Base-by-base conservation (phyloP, 2,329 filamentous ascomycete genomes). In the Laburnicola sp. region DNA sequence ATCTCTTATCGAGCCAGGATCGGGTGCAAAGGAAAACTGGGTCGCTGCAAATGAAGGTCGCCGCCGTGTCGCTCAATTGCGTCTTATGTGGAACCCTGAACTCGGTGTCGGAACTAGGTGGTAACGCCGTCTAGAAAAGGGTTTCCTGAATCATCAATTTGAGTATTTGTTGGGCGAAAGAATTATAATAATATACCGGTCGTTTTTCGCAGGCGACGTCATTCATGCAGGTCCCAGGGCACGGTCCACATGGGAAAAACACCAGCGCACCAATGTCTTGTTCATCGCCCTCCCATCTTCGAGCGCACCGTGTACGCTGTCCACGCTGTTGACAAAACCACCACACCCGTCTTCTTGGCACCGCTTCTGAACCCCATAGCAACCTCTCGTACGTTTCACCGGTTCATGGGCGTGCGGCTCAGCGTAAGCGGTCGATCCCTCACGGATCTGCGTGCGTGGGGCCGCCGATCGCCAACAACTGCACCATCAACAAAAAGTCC, bases 1-100 rank as follows among this genome's bases (percentile, higher is more conserved):
- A 58, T 59, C 50, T 42, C 54, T 61, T 54, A 57, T 63, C 56
- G 60, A 49, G 46, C 39, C 45, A 49, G 50, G 50, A 46, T 26
- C 42, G 27, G 49, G 45, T 45, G 47, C 47, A 50, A 53, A 31
- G 34, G 47, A 63, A 58, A 60, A 60, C 47, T 55, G 60, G 60
- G 63, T 45, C 59, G 44, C 27, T 32, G 45, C 44, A 51, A 48
- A 43, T 41, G 56, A 49, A 57, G 45, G 51, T 47, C 40, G 22
- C 41, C 23, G 45, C 11, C 34, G 31, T 49, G 50, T 53, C 50
- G 43, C 54, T 42, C 46, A 58, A 52, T 50, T 23, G 34, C 21
- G 30, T 41, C 16, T 30, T 50, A 50, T 25, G 58, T 57, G 60
- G 58, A 49, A 38, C 56, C 45, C 39, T 39, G 28, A 32, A 38